These are phyloP conservation scores for Fusarium camptoceras DNA, from an alignment of 2,329 filamentous ascomycete species.

Conservation along the genomic window DNA sequence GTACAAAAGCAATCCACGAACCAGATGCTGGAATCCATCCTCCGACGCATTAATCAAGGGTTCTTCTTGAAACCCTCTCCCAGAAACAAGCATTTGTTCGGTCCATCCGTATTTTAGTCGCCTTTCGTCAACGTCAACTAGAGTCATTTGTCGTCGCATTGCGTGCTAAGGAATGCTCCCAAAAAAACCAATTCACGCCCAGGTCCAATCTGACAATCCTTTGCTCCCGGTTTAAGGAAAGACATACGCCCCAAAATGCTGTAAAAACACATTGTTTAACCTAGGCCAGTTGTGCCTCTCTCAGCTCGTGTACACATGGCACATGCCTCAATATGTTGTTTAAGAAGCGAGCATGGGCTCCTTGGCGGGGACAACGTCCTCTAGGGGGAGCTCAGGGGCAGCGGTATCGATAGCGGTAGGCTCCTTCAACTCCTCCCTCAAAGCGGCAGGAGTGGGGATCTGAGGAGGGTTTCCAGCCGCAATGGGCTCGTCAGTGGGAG, in stretches of 20 bases:
- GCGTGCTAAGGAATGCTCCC: conserved; percentile 44
- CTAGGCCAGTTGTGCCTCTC: conserved; percentile 44
- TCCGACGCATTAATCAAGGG: conserved; percentile 42
- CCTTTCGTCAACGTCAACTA: conserved; percentile 41
- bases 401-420: conserved; percentile 45
- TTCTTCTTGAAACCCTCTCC: conserved; percentile 8
- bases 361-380: conserved; percentile 34
- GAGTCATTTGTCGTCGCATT: conserved; percentile 46
- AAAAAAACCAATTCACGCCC: conserved; percentile 43
- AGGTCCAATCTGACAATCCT: conserved; percentile 45
- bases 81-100: conserved; percentile 29
- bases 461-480: conserved; percentile 34
- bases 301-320: conserved; percentile 47
- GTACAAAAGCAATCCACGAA: conserved; percentile 39
- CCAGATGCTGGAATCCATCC: conserved; percentile 31
- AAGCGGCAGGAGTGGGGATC: conserved; percentile 42
- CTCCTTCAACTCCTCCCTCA: conserved; percentile 40
- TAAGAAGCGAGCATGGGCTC: conserved; percentile 50
- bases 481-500: conserved; percentile 54
- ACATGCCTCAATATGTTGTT: conserved; percentile 40
- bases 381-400: conserved; percentile 44
- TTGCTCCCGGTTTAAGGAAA: conserved; percentile 42
- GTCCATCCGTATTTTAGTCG: conserved; percentile 41
- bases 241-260: conserved; percentile 48
- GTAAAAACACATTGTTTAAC: conserved; percentile 45